phyloP scores from a whole-genome alignment of 192 early-diverging fungal genomes.

The Bifiguratus adelaidae region DNA sequence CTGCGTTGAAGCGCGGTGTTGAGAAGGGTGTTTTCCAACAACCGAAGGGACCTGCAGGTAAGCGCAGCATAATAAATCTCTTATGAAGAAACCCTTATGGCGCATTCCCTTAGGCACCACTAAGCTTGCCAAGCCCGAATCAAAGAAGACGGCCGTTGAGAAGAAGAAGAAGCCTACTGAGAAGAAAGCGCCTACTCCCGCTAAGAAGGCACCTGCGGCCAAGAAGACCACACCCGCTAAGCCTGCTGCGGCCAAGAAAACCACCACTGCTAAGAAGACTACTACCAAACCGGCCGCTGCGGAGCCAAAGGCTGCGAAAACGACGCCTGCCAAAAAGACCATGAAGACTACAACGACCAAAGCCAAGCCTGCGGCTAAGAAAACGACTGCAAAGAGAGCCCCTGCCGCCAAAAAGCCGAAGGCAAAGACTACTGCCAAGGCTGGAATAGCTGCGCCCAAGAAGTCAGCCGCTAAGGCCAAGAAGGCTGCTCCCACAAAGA shows the following conservation, averaged over 20 bases:
- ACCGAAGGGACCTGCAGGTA: slow-evolving; percentile 40
- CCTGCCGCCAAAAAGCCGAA: slow-evolving; percentile 18
- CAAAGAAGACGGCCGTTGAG: slow-evolving; percentile 9
- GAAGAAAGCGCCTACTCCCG: slow-evolving; percentile 1
- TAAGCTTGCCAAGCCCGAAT: slow-evolving; percentile 48
- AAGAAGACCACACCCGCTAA: slow-evolving; percentile 11
- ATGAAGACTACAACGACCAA: slow-evolving; percentile 4
- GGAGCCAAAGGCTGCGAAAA: slow-evolving; percentile 25
- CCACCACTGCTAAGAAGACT: slow-evolving; percentile 30
- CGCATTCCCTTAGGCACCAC: slow-evolving; percentile 42
- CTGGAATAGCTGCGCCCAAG: slow-evolving; percentile 16
- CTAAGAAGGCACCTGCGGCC: slow-evolving; percentile 26
- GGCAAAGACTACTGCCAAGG: slow-evolving; percentile 25
- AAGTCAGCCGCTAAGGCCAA: slow-evolving; percentile 26
- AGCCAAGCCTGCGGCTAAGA: background rate
- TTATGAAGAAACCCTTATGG: background rate
- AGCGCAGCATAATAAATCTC: background rate
- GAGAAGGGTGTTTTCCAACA: slow-evolving; percentile 47
- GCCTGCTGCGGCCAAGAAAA: slow-evolving; percentile 24
- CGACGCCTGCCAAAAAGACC: slow-evolving; percentile 32
- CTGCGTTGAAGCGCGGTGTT: slow-evolving; percentile 58
- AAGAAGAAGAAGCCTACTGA: slow-evolving; percentile 24
- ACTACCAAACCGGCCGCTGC: slow-evolving; percentile 27
- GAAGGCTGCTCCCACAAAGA: slow-evolving; percentile 16
- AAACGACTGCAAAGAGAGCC: too few relatives aligned